Conservation (phyloP, 139 green algal genomes). For the Chlorella vulgaris region DNA sequence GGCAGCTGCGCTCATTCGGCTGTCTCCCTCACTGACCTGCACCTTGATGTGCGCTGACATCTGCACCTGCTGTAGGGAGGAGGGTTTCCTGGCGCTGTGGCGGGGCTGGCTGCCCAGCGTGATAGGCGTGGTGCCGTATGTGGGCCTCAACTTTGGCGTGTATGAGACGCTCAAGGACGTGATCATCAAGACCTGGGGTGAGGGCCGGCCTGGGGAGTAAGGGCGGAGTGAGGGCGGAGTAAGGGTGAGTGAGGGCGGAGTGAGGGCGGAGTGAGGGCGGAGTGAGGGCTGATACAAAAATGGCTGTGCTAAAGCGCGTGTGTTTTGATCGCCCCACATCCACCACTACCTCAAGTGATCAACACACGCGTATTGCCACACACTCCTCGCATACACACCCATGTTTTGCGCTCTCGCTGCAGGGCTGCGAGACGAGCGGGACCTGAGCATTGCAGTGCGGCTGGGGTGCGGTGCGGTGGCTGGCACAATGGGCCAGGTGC, state of each 20-base stretch:
- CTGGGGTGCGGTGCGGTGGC: slow-evolving; percentile 92
- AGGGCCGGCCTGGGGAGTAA: neutral
- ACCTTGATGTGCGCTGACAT: neutral
- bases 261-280: neutral
- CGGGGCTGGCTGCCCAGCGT: slow-evolving; percentile 96
- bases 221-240: neutral
- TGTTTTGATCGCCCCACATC: neutral
- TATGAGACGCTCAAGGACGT: slow-evolving; percentile 96
- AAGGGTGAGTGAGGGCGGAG: neutral
- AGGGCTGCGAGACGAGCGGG: slow-evolving; percentile 70
- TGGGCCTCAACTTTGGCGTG: slow-evolving; percentile 98
- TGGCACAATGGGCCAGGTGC: slow-evolving; percentile 86
- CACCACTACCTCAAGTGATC: neutral
- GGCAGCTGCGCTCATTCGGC: no score
- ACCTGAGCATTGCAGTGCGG: slow-evolving; percentile 80
- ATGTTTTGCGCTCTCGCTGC: neutral
- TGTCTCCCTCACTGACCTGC: neutral
- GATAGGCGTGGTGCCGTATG: slow-evolving; percentile 98
- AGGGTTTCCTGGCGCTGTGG: slow-evolving; percentile 93
- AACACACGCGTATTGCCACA: neutral
- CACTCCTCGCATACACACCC: neutral
- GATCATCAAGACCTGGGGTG: slow-evolving; percentile 77
- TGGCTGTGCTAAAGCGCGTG: no score
- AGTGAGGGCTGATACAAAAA: no score
- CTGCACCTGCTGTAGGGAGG: slow-evolving; percentile 65